A percentile compares a stretch with the other conserved stretches of the same genome.
Conservation (phyloP, 140 eudicot species). For the Artemisia princeps region DNA sequence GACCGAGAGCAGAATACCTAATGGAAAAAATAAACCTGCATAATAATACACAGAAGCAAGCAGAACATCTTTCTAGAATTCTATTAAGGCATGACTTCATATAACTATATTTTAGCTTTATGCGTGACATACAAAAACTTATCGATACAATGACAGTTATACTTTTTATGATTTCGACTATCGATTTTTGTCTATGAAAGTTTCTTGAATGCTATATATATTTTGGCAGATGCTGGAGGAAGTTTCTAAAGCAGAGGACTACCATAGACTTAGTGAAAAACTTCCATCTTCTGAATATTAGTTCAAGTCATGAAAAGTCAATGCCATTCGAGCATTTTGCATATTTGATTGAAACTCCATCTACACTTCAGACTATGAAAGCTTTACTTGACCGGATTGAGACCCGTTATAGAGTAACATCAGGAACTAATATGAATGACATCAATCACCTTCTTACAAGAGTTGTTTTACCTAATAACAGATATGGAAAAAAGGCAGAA, state of each 20-base stretch:
- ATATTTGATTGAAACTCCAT: conserved; percentile 44
- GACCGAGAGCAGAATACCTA: conserved; percentile 60
- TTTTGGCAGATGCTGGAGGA: conserved; percentile 73
- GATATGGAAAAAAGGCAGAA: background rate
- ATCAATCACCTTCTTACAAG: conserved; percentile 84
- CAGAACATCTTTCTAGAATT: conserved; percentile 55
- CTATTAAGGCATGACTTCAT: conserved; percentile 47
- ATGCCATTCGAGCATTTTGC: conserved; percentile 93
- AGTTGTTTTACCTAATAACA: conserved; percentile 50
- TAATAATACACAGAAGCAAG: conserved; percentile 49
- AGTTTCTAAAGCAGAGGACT: conserved; percentile 45
- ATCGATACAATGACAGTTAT: background rate
- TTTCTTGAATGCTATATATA: background rate
- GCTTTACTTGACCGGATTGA: conserved; percentile 83
- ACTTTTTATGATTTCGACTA: conserved; percentile 3
- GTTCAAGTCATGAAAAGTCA: conserved; percentile 34
- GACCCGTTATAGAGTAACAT: conserved; percentile 40
- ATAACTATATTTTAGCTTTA: background rate
- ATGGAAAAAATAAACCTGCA: conserved; percentile 49
- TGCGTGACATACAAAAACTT: background rate
- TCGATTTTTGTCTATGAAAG: background rate
- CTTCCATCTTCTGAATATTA: conserved; percentile 52
- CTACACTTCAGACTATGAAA: conserved; percentile 57
- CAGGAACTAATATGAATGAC: conserved; percentile 36
- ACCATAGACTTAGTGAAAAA: conserved; percentile 54